Evolutionary conservation across 1,284 basidiomycete genomes (phyloP).

Genomic region (Ceratobasidium papillatum): DNA sequence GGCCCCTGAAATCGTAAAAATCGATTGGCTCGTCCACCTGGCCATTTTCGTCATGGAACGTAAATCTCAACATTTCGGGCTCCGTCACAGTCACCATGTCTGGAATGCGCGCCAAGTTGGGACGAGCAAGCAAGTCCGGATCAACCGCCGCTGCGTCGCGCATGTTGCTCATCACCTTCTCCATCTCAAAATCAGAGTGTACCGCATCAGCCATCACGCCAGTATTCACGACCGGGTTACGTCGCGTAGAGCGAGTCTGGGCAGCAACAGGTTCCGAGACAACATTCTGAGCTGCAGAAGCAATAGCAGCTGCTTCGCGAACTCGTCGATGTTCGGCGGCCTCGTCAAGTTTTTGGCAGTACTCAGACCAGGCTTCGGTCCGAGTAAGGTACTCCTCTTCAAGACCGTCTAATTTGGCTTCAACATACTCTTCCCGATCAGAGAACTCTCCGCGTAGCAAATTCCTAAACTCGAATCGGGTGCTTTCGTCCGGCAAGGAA

Average conservation of each 20-base stretch:
- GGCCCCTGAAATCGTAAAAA: constrained; percentile 78
- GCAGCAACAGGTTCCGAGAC: constrained; percentile 35
- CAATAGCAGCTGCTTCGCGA: constrained; percentile 56
- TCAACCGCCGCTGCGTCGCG: constrained; percentile 93
- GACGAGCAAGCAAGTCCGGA: constrained; percentile 84
- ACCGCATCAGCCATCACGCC: constrained; percentile 82
- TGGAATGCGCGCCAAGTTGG: constrained; percentile 90
- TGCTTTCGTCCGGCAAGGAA: constrained; percentile 2
- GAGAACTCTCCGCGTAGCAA: constrained; percentile 54
- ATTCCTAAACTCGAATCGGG: constrained; percentile 6
- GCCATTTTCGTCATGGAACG: constrained; percentile 88
- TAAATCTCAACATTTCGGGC: constrained; percentile 54
- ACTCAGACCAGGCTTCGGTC: constrained; percentile 74
- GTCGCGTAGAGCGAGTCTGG: constrained; percentile 71
- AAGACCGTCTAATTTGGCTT: constrained; percentile 66
- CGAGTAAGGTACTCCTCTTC: constrained; percentile 72
- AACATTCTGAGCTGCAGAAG: constrained; percentile 57
- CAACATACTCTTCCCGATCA: constrained; percentile 60
- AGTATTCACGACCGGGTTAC: constrained; percentile 63
- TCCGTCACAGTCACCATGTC: constrained; percentile 81
- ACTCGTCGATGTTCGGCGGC: constrained; percentile 53
- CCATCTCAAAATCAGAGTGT: constrained; percentile 95
- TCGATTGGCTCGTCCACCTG: constrained; percentile 78
- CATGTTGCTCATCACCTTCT: constrained; percentile 92
- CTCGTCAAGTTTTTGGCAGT: constrained; percentile 72